Evolutionary conservation across 2,329 filamentous ascomycete genomes (phyloP).

Genomic region (Penicillium sp.): DNA sequence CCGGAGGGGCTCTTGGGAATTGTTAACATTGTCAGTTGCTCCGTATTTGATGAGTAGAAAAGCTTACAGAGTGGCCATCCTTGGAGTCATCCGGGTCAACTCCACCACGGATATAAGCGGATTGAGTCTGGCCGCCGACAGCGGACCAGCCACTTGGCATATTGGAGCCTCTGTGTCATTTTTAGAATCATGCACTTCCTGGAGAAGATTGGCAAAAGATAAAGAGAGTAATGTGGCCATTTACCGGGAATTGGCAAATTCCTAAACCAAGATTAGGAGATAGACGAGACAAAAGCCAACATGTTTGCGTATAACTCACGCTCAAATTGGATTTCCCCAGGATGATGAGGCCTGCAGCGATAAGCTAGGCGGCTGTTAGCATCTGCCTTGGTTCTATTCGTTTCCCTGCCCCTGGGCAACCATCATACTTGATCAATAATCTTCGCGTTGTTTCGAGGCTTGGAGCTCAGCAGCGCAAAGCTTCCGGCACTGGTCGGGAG

Average conservation of each 20-base stretch:
- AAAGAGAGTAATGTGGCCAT: no score
- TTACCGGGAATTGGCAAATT: no score
- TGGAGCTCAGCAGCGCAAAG: constrained; percentile 21
- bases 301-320: no score
- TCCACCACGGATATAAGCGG: constrained; percentile 34
- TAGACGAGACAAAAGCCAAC: no score
- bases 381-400: background rate
- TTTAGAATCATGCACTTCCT: background rate
- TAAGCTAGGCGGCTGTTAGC: constrained; percentile 31
- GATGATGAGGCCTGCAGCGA: constrained; percentile 25
- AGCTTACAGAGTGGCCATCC: constrained; percentile 28
- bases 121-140: constrained; percentile 35
- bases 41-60: background rate
- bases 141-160: constrained; percentile 35
- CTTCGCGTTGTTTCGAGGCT: constrained; percentile 20
- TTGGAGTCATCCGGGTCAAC: constrained; percentile 29
- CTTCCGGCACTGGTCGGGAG: constrained; percentile 22
- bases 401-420: constrained; percentile 26
- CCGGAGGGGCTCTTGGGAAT: constrained; percentile 34
- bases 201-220: no score
- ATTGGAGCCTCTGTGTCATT: constrained; percentile 15
- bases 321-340: no score
- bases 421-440: constrained; percentile 21
- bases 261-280: no score
- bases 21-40: background rate